Evolutionary conservation across 208 protist genomes (phyloP).

Genomic region (Phytomonas francai): DNA sequence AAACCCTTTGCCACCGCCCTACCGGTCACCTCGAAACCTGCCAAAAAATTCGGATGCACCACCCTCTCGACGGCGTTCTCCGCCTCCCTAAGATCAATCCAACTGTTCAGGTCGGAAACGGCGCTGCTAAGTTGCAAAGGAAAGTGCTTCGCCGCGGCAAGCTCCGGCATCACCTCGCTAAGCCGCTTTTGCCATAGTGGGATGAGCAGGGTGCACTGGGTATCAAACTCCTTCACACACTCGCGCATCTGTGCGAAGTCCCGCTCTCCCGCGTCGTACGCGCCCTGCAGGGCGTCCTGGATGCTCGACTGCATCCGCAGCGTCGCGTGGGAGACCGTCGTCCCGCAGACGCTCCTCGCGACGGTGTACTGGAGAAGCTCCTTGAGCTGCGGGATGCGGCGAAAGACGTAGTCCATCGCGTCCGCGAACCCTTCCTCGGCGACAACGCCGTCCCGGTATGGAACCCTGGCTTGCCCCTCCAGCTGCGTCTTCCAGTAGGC

Average conservation of each 20-base stretch:
- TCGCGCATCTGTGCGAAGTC: slow-evolving; percentile 53
- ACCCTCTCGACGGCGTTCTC: slow-evolving; percentile 33
- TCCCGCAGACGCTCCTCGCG: slow-evolving; percentile 66
- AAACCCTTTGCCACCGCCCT: slow-evolving; percentile 67
- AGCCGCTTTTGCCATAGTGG: slow-evolving; percentile 63
- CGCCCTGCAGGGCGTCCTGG: slow-evolving; percentile 37
- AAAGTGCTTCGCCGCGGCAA: slow-evolving; percentile 59
- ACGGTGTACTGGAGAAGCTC: slow-evolving; percentile 62
- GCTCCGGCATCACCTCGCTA: slow-evolving; percentile 27
- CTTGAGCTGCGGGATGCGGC: slow-evolving; percentile 51
- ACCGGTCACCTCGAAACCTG: slow-evolving; percentile 47
- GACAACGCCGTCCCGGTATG: slow-evolving; percentile 11
- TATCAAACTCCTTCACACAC: slow-evolving; percentile 52
- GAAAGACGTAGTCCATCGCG: slow-evolving; percentile 63
- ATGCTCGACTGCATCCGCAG: slow-evolving; percentile 58
- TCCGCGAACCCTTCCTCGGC: slow-evolving; percentile 32
- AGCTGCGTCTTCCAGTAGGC: slow-evolving; percentile 65
- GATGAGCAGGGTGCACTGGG: slow-evolving; percentile 31
- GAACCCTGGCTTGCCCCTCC: slow-evolving; percentile 22
- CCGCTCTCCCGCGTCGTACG: slow-evolving; percentile 34
- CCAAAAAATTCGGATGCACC: slow-evolving; percentile 41
- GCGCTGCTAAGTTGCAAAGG: slow-evolving; percentile 41
- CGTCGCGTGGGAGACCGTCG: slow-evolving; percentile 51
- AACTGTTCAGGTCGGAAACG: slow-evolving; percentile 43
- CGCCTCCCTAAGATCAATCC: slow-evolving; percentile 42